A percentile compares a stretch with the other conserved stretches of the same genome.
Evolutionary conservation across 805 yeast species (phyloP).

Genomic region (Starmera dryadoides): DNA sequence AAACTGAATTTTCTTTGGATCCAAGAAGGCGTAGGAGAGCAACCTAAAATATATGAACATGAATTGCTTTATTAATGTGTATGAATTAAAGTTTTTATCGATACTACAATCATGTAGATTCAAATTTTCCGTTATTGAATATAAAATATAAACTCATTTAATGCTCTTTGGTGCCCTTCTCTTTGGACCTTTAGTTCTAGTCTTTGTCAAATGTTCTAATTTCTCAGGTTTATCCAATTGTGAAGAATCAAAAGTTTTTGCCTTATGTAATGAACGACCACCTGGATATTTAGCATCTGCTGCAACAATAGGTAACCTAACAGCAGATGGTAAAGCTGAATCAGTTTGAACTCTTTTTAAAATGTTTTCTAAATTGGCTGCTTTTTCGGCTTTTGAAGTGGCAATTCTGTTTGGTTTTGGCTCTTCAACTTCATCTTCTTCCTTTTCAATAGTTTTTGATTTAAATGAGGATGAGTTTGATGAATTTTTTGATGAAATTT

Average conservation of each 20-base stretch:
- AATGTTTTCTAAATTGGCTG: not conserved
- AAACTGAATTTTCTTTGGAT: too few species aligned
- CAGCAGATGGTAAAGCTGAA: conserved; percentile 3
- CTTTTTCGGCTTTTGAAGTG: not conserved
- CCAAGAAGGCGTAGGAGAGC: too few species aligned
- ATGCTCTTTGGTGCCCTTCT: conserved; percentile 24
- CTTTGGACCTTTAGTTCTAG: conserved; percentile 28
- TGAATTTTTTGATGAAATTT: too few species aligned
- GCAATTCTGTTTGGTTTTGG: not conserved
- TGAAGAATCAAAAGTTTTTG: conserved; percentile 16
- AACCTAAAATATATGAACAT: too few species aligned
- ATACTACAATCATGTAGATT: too few species aligned
- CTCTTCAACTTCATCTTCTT: not conserved
- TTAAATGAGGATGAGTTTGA: not conserved
- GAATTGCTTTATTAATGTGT: too few species aligned
- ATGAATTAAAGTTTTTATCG: too few species aligned
- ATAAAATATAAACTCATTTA: too few species aligned
- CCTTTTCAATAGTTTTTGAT: not conserved
- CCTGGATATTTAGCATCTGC: conserved; percentile 8
- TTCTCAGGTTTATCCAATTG: not conserved
- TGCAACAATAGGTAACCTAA: conserved; percentile 4
- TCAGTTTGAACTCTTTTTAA: conserved; percentile 9
- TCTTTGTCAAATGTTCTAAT: conserved; percentile 23
- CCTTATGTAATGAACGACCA: conserved; percentile 7
- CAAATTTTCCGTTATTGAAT: too few species aligned